Percentiles rank a stretch among this genome's conserved stretches.
These are phyloP conservation scores for Excoecaria agallocha DNA, from an alignment of 345 rosid species.

Conservation along the genomic window DNA sequence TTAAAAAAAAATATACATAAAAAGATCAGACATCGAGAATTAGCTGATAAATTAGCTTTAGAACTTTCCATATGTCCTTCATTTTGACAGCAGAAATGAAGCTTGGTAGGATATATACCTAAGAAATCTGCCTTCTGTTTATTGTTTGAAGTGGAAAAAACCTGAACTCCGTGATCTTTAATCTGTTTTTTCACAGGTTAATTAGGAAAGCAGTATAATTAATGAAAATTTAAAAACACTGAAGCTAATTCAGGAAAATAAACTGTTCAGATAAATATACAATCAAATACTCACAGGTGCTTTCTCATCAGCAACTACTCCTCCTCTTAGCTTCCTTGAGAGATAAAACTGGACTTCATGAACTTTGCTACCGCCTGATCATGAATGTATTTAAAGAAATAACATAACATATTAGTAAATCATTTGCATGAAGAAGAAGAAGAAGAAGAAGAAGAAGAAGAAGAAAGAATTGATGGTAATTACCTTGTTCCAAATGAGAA, in stretches of 20 bases:
- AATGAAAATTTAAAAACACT: too few relatives aligned
- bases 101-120: too few relatives aligned
- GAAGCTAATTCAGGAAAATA: too few relatives aligned
- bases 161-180: slow-evolving; percentile 11
- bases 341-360: slow-evolving; percentile 6
- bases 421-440: background rate
- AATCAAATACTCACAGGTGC: slow-evolving; percentile 14
- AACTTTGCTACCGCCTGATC: slow-evolving; percentile 3
- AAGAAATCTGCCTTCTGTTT: background rate
- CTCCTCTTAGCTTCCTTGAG: slow-evolving; percentile 42
- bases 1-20: too few relatives aligned
- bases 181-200: slow-evolving; percentile 12
- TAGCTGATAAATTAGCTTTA: too few relatives aligned
- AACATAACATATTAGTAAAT: too few relatives aligned
- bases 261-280: too few relatives aligned
- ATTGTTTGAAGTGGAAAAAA: background rate
- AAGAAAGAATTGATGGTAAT: background rate
- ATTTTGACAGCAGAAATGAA: too few relatives aligned
- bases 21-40: too few relatives aligned
- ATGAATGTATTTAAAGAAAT: too few relatives aligned
- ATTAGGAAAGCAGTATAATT: background rate
- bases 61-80: too few relatives aligned
- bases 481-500: slow-evolving; percentile 14
- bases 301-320: slow-evolving; percentile 18
- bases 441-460: background rate